A percentile compares a stretch with the other conserved stretches of the same genome.
These are phyloP conservation scores for Rhizopogon vinicolor DNA, from an alignment of 768 basidiomycete genomes.

Conservation along the genomic window DNA sequence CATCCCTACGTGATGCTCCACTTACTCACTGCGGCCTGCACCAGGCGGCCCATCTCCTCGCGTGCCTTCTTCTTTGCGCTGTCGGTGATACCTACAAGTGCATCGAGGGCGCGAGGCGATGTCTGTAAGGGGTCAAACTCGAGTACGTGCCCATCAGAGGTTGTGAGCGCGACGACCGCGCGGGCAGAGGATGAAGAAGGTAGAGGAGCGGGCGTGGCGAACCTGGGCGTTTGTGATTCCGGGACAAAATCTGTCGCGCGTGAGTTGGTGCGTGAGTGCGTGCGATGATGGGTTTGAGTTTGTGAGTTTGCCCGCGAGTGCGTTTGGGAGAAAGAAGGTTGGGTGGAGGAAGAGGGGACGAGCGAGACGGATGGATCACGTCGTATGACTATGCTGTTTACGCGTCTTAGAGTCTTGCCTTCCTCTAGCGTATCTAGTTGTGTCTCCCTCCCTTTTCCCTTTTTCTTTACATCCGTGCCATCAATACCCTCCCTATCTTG, in stretches of 20 bases:
- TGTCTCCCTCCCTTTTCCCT: constrained; percentile 21
- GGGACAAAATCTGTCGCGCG: constrained; percentile 16
- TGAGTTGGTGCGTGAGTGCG: constrained; percentile 43
- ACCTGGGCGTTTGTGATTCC: constrained; percentile 7
- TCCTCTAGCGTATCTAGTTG: constrained; percentile 12
- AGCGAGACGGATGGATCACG: constrained; percentile 47
- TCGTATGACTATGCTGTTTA: constrained; percentile 59
- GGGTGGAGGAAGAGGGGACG: constrained; percentile 24
- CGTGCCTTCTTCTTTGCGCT: constrained; percentile 82
- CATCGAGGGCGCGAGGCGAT: constrained; percentile 67
- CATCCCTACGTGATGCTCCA: constrained; percentile 52
- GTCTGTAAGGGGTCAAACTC: constrained; percentile 81
- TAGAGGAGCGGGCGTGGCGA: not conserved
- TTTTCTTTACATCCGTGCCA: constrained; percentile 13
- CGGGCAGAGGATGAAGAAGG: constrained; percentile 29
- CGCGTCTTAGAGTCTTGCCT: constrained; percentile 28
- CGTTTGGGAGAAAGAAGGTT: constrained; percentile 9
- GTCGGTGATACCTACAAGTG: constrained; percentile 71
- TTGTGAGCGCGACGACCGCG: constrained; percentile 73
- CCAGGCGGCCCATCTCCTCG: constrained; percentile 67
- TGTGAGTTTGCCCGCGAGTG: constrained; percentile 53
- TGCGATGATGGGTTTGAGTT: constrained; percentile 35
- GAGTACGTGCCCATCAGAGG: constrained; percentile 74
- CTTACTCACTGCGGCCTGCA: constrained; percentile 69
- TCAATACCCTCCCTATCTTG: constrained; percentile 30